Evolutionary conservation across 768 basidiomycete genomes (phyloP).

Genomic region (Amanita molliuscula): DNA sequence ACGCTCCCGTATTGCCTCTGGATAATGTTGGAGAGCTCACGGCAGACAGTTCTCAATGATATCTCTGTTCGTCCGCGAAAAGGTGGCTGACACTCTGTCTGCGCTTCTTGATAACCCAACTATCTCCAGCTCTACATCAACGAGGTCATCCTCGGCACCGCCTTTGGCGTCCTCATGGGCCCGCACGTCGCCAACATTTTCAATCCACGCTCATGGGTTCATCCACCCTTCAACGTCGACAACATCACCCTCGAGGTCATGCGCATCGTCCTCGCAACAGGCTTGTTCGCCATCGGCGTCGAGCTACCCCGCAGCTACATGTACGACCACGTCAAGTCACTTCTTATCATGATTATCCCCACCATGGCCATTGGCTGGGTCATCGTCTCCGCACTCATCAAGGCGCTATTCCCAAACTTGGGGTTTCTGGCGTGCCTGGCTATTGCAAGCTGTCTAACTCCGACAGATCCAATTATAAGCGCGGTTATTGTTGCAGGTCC

Average conservation of each 20-base stretch:
- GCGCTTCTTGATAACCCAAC: background rate
- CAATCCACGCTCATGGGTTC: slow-evolving; percentile 63
- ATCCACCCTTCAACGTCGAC: slow-evolving; percentile 26
- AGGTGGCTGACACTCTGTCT: slow-evolving; percentile 24
- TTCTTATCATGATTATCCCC: slow-evolving; percentile 63
- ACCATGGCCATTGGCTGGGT: slow-evolving; percentile 86
- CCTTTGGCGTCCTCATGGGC: slow-evolving; percentile 54
- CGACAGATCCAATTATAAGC: slow-evolving; percentile 92
- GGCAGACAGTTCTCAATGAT: slow-evolving; percentile 68
- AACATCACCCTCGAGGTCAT: slow-evolving; percentile 75
- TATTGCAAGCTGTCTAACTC: slow-evolving; percentile 83
- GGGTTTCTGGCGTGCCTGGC: slow-evolving; percentile 69
- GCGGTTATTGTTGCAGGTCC: slow-evolving; percentile 73
- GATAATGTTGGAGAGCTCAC: background rate
- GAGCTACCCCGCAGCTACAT: slow-evolving; percentile 86
- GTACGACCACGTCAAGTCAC: slow-evolving; percentile 62
- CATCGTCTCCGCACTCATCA: slow-evolving; percentile 57
- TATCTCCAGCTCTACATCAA: slow-evolving; percentile 68
- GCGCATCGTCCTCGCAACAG: slow-evolving; percentile 81
- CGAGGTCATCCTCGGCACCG: slow-evolving; percentile 88
- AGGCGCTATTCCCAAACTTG: slow-evolving; percentile 61
- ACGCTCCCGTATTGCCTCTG: slow-evolving; percentile 4
- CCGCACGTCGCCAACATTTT: slow-evolving; percentile 66
- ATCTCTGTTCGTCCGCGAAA: slow-evolving; percentile 77
- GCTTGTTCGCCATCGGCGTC: slow-evolving; percentile 91